Evolutionary conservation across 2,329 filamentous ascomycete genomes (phyloP), one percentile per base, ranked within the genome.

Genomic region (Colletotrichum sp.): DNA sequence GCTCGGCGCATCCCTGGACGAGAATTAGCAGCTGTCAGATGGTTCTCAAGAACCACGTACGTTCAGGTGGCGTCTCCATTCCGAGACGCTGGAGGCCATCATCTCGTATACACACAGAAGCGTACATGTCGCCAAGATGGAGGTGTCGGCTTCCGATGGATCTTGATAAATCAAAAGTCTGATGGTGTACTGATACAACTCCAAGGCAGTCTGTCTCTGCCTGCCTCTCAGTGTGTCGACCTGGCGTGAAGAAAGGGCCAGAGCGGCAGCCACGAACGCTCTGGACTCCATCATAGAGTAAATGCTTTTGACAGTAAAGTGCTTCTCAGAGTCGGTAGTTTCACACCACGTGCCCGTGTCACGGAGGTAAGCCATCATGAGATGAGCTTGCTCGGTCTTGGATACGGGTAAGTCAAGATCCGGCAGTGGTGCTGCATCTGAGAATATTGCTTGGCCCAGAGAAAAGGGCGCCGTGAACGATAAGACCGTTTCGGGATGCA

Each of bases 71-170:
- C 73, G 54, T 13, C 70, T 75, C 73, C 73, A 75, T 24, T 73
- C 73, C 2, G 36, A 36, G 7, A 75, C 70, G 18, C 66, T 69
- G 31, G 73, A 75, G 7, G 54, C 73, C 73, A 75, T 75, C 73
- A 75, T 75, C 43, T 75, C 73, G 8, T 75, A 75, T 21, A 75
- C 66, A 36, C 73, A 75, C 8, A 75, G 70, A 2, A 75, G 43
- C 2, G 73, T 75, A 43, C 73, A 75, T 6, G 73, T 47, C 18
- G 73, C 70, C 16, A 75, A 11, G 21, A 73, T 59, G 5, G 59
- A 66, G 4, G 62, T 34, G 21, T 67, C 66, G 4, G 73, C 59
- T 21, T 69, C 70, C 15, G 51, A 62, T 13, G 73, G 70, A 29
- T 75, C 73, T 16, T 70, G 73, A 24, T 69, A 66, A 8, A 75